phyloP scores from a whole-genome alignment of 306 rosid genomes.

The Sophora flavescens region DNA sequence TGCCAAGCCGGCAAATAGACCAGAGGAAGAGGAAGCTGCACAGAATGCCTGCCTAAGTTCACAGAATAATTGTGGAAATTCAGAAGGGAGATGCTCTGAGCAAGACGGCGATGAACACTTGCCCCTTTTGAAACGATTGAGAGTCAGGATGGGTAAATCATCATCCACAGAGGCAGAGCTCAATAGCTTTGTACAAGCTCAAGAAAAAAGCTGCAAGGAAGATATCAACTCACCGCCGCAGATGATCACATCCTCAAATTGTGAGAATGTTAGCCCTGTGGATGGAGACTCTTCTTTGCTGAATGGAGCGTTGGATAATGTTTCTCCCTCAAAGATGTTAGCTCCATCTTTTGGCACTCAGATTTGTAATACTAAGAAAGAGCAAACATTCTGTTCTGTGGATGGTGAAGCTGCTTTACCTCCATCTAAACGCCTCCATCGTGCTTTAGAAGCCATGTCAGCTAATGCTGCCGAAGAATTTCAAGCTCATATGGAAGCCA shows the following conservation, averaged over 20 bases:
- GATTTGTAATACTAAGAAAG: constrained; percentile 63
- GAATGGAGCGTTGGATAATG: constrained; percentile 54
- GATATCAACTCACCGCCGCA: constrained; percentile 47
- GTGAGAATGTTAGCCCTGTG: constrained; percentile 54
- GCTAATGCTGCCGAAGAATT: constrained; percentile 90
- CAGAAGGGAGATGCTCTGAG: constrained; percentile 59
- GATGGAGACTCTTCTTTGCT: constrained; percentile 52
- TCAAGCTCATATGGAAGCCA: constrained; percentile 54
- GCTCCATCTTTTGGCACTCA: constrained; percentile 55
- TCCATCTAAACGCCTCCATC: constrained; percentile 95
- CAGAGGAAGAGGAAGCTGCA: constrained; percentile 58
- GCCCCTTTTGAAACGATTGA: constrained; percentile 91
- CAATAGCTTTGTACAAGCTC: constrained; percentile 49
- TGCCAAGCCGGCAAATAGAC: constrained; percentile 50
- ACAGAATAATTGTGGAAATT: constrained; percentile 58
- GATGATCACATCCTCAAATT: constrained; percentile 52
- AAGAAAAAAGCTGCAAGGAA: constrained; percentile 62
- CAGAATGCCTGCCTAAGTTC: constrained; percentile 59
- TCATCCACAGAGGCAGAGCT: constrained; percentile 66
- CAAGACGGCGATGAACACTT: constrained; percentile 95
- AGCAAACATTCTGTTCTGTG: constrained; percentile 67
- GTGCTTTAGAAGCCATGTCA: constrained; percentile 98
- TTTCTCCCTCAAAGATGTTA: constrained; percentile 56
- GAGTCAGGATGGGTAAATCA: constrained; percentile 90
- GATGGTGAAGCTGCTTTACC: constrained; percentile 94